Evolutionary conservation across 805 yeast genomes (phyloP).

Genomic region (Ogataea degrootiae): DNA sequence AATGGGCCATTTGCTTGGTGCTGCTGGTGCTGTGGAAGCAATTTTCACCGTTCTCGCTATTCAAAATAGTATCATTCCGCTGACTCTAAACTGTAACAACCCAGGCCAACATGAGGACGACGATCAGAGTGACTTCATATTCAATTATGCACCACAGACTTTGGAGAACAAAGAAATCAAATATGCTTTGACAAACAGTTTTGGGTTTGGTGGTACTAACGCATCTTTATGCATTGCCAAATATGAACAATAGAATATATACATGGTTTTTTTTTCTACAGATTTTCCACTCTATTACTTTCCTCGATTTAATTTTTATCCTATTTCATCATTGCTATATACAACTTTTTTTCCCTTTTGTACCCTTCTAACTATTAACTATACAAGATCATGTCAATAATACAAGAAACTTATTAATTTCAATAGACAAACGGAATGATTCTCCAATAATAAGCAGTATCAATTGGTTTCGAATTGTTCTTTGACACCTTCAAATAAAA

Average conservation of each 20-base stretch:
- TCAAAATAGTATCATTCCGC: constrained; percentile 57
- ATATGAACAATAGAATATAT: constrained; percentile 4
- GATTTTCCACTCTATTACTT: background rate
- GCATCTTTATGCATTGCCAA: constrained; percentile 59
- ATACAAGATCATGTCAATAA: too few relatives aligned
- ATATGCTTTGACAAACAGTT: constrained; percentile 79
- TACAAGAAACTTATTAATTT: too few relatives aligned
- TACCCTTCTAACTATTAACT: background rate
- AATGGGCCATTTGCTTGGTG: constrained; percentile 91
- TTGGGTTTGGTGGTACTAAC: constrained; percentile 98
- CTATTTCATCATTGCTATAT: background rate
- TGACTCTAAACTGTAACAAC: constrained; percentile 66
- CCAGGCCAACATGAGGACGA: constrained; percentile 48
- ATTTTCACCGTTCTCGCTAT: constrained; percentile 72
- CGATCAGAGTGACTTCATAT: constrained; percentile 35
- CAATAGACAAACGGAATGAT: constrained; percentile 30
- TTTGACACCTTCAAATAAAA: constrained; percentile 35
- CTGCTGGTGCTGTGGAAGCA: constrained; percentile 93
- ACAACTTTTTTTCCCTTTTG: background rate
- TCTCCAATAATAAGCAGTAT: constrained; percentile 8
- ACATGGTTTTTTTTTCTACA: background rate
- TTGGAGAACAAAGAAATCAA: constrained; percentile 33
- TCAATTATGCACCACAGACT: constrained; percentile 57
- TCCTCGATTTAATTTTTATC: background rate
- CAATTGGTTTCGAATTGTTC: constrained; percentile 6